Percentiles rank a stretch among this genome's conserved stretches.
Evolutionary conservation across 306 rosid species (phyloP).

Genomic region (Begonia fuchsioides): DNA sequence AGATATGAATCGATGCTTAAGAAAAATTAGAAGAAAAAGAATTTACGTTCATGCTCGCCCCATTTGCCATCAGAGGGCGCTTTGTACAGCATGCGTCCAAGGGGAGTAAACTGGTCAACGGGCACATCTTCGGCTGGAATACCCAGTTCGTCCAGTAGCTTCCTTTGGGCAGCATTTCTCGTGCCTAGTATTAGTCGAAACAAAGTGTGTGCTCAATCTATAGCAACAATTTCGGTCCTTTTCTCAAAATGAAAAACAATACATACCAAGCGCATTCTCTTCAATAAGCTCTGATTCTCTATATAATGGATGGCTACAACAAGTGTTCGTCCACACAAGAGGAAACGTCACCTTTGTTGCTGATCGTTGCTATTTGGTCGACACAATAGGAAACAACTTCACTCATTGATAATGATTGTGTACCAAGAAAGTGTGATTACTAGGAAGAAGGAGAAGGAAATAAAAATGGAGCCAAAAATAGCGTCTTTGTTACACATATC

Average conservation of each 20-base stretch:
- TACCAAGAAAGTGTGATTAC: neutral
- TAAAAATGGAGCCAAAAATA: no score
- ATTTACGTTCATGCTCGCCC: constrained; percentile 96
- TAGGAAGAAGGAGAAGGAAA: neutral
- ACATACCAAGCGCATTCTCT: constrained; percentile 60
- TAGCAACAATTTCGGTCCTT: no score
- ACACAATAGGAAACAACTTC: constrained; percentile 5
- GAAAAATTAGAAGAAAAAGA: neutral
- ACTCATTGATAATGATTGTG: neutral
- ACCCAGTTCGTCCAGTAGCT: constrained; percentile 92
- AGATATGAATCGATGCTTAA: neutral
- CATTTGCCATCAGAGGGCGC: constrained; percentile 98
- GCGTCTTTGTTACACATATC: no score
- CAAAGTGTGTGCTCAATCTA: no score
- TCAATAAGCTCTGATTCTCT: constrained; percentile 91
- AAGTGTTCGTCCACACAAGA: constrained; percentile 97
- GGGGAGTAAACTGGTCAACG: constrained; percentile 75
- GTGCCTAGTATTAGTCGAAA: constrained; percentile 26
- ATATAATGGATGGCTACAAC: constrained; percentile 96
- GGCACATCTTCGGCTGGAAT: constrained; percentile 86
- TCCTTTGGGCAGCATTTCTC: constrained; percentile 95
- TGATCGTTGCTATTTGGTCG: constrained; percentile 70
- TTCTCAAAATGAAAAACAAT: neutral
- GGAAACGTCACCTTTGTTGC: constrained; percentile 96
- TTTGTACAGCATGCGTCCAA: constrained; percentile 88